These are phyloP conservation scores for Phytopythium sindhum DNA, from an alignment of 352 stramenopile species.

Conservation along the genomic window DNA sequence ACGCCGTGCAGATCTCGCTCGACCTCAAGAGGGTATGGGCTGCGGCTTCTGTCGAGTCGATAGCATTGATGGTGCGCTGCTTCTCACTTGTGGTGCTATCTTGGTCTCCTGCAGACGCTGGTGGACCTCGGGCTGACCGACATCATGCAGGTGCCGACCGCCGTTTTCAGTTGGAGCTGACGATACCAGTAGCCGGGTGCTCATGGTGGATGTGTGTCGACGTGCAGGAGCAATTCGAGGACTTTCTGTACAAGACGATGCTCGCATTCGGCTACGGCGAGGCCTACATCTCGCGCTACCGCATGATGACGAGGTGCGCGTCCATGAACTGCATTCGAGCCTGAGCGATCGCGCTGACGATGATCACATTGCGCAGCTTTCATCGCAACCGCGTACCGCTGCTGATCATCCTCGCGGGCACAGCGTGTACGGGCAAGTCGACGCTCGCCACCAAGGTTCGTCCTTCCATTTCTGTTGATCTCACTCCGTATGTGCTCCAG, in stretches of 20 bases:
- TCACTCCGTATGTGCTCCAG: neutral
- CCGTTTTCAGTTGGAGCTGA: no score
- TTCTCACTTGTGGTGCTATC: neutral
- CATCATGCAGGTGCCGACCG: slow-evolving; percentile 56
- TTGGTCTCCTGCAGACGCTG: slow-evolving; percentile 45
- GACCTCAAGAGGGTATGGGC: slow-evolving; percentile 77
- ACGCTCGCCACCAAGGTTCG: slow-evolving; percentile 84
- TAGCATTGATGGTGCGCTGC: no score
- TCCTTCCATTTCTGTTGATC: neutral
- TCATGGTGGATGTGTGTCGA: neutral
- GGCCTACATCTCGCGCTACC: slow-evolving; percentile 77
- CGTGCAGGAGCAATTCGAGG: slow-evolving; percentile 80
- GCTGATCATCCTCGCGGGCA: slow-evolving; percentile 82
- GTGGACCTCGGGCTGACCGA: slow-evolving; percentile 83
- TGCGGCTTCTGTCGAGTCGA: neutral
- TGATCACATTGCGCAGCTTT: slow-evolving; percentile 37
- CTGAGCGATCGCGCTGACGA: neutral
- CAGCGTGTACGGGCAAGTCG: slow-evolving; percentile 81
- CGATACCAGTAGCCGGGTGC: no score
- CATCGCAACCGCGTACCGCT: slow-evolving; percentile 81
- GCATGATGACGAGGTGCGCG: slow-evolving; percentile 84
- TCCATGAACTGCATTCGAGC: neutral
- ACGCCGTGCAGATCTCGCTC: slow-evolving; percentile 86
- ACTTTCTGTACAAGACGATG: slow-evolving; percentile 91
- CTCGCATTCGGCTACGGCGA: slow-evolving; percentile 86